Evolutionary conservation across 1,284 basidiomycete genomes (phyloP).

Genomic region (Leccinum ponderosum): DNA sequence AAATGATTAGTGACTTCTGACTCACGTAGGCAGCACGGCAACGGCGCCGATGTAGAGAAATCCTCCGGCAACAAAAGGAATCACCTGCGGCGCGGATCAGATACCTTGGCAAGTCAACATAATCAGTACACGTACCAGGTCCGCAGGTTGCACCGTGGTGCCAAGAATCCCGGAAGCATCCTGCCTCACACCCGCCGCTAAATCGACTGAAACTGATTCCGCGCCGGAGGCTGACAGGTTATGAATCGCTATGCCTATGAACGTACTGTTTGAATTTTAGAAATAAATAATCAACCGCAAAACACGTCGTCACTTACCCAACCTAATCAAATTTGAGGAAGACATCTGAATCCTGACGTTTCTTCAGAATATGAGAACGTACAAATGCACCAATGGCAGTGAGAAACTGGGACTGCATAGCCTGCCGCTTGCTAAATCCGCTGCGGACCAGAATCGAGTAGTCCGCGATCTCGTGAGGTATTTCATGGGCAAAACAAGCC

Average conservation of each 20-base stretch:
- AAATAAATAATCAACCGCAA: not conserved
- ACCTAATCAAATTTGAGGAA: constrained; percentile 40
- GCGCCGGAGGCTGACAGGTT: constrained; percentile 56
- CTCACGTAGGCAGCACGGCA: constrained; percentile 85
- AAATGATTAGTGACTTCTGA: constrained; percentile 17
- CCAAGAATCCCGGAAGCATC: constrained; percentile 76
- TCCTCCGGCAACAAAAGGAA: constrained; percentile 90
- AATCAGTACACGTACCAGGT: constrained; percentile 60
- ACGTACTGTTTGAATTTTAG: constrained; percentile 56
- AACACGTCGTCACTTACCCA: constrained; percentile 44
- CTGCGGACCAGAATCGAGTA: constrained; percentile 88
- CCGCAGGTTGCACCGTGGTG: constrained; percentile 73
- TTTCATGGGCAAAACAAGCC: constrained; percentile 91
- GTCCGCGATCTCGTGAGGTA: constrained; percentile 90
- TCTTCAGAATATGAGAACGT: constrained; percentile 18
- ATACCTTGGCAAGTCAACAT: constrained; percentile 10
- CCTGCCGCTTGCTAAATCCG: constrained; percentile 85
- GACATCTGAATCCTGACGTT: constrained; percentile 6
- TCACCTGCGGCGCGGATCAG: constrained; percentile 55
- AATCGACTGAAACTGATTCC: constrained; percentile 48
- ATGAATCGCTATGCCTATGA: constrained; percentile 87
- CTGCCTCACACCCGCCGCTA: constrained; percentile 71
- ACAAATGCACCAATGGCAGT: constrained; percentile 90
- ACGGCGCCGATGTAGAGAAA: constrained; percentile 92
- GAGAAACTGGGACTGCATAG: constrained; percentile 89